Conservation (phyloP, 2,329 filamentous ascomycete species). For the Xylariaceae sp. region DNA sequence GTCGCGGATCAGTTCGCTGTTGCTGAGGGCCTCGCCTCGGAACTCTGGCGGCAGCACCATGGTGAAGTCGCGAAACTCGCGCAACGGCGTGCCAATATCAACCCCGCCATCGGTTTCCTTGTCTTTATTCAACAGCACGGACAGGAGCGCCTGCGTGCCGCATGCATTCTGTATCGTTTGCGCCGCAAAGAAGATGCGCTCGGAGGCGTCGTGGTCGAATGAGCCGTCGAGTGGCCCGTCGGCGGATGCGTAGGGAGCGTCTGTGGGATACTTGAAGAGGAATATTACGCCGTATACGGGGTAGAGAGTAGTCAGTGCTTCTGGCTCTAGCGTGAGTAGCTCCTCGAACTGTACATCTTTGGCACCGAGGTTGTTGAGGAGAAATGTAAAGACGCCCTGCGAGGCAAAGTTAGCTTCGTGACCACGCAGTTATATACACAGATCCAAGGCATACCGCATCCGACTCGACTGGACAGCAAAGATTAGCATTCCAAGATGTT, state of each 20-base stretch:
- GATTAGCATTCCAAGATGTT: conserved; percentile 18
- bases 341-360: conserved; percentile 96
- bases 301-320: conserved; percentile 65
- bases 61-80: conserved; percentile 84
- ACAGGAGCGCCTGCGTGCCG: conserved; percentile 91
- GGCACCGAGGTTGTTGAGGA: conserved; percentile 87
- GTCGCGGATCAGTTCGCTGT: conserved; percentile 65
- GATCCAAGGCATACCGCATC: conserved; percentile 66
- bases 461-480: conserved; percentile 64
- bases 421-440: background rate
- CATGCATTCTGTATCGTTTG: conserved; percentile 99
- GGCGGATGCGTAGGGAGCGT: conserved; percentile 55
- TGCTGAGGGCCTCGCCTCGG: conserved; percentile 57
- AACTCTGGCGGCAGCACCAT: conserved; percentile 74
- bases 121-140: conserved; percentile 80
- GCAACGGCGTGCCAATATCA: conserved; percentile 66
- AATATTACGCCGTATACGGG: conserved; percentile 96
- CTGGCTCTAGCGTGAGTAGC: conserved; percentile 80
- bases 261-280: conserved; percentile 92
- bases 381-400: conserved; percentile 94
- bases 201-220: conserved; percentile 72
- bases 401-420: conserved; percentile 9
- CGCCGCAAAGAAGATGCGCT: conserved; percentile 85
- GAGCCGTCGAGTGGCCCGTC: conserved; percentile 72
- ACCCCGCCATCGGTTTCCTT: conserved; percentile 40